Base-by-base conservation (phyloP, 1,284 basidiomycete species). In the Ganoderma meredithae region DNA sequence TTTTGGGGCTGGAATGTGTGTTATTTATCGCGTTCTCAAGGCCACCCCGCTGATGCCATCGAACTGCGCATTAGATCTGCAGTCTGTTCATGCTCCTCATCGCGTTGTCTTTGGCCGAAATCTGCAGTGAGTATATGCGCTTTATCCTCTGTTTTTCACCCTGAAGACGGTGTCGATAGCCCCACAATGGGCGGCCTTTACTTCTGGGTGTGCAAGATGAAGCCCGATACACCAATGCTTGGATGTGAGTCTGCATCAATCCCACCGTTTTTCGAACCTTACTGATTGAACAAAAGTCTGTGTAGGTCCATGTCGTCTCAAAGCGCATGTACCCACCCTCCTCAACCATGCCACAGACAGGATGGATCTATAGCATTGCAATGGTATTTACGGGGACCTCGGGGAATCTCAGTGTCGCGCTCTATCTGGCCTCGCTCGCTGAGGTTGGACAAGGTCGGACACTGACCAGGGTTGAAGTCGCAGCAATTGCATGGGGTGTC, bases 1-100 rank as follows among this genome's bases (percentile, higher is more conserved):
- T 89, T 89, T 73, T 89, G 86, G 87, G 88, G 86, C n/a, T 89
- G 87, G 88, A 88, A 88, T 74, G 87, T 88, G 71, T 70, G 84
- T 79, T 39, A 33, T 31, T 25, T 22, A 41, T 6, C 12, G 7
- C 2, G 65, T 31, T 65, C 9, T 43, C 66, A 7, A 36, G 1
- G 43, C 44, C 58, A 36, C 41, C 27, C 56, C 40, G 19, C 13
- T 62, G 44, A 53, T 2, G 27, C 22, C 8, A 33, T 9, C 43
- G 22, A 1, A 10, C 31, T 8, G 61, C 31, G 52, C 13, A 25
- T 31, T 27, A 88, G 86, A 85, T 88, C 63, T 86, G 85, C 73
- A 88, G 86, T 62, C 68, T 88, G 25, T 89, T 89, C 77, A 89
- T 89, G 87, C 77, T 89, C 55, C 76, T 88, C 55, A 86, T 89